phyloP scores from a whole-genome alignment of 805 yeast species.

The Barnettozyma pratensis region DNA sequence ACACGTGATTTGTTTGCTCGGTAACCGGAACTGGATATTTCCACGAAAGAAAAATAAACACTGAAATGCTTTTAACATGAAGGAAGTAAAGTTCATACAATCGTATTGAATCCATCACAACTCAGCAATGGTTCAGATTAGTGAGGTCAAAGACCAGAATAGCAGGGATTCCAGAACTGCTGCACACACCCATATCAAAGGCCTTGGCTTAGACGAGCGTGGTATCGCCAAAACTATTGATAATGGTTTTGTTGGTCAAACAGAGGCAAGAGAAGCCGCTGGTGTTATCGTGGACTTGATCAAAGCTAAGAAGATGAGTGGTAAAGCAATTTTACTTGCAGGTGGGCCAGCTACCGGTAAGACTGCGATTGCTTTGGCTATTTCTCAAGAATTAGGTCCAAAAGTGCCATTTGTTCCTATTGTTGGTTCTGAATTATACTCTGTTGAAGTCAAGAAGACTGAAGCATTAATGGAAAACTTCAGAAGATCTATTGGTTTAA shows the following conservation, averaged over 20 bases:
- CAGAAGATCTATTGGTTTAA: constrained; percentile 91
- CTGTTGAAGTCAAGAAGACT: constrained; percentile 96
- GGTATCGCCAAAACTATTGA: constrained; percentile 81
- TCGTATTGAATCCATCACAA: background rate
- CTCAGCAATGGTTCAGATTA: constrained; percentile 62
- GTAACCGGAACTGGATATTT: no score
- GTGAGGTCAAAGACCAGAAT: constrained; percentile 59
- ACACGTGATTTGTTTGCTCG: no score
- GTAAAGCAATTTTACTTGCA: constrained; percentile 91
- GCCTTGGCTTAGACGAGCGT: constrained; percentile 87
- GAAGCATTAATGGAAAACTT: constrained; percentile 95
- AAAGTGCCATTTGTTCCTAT: constrained; percentile 97
- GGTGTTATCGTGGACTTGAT: constrained; percentile 93
- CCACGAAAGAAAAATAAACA: no score
- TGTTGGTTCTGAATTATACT: constrained; percentile 89
- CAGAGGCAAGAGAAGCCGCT: constrained; percentile 80
- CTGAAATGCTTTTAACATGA: no score
- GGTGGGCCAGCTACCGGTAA: constrained; percentile 99
- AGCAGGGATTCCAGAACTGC: constrained; percentile 70
- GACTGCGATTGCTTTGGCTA: constrained; percentile 93
- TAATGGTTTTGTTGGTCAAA: constrained; percentile 79
- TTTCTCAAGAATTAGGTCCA: constrained; percentile 93
- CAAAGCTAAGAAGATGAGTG: constrained; percentile 88
- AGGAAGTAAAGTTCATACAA: no score
- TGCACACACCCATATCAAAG: constrained; percentile 95